Evolutionary conservation across 2,329 filamentous ascomycete species (phyloP).

Genomic region (Paecilomyces sp.): DNA sequence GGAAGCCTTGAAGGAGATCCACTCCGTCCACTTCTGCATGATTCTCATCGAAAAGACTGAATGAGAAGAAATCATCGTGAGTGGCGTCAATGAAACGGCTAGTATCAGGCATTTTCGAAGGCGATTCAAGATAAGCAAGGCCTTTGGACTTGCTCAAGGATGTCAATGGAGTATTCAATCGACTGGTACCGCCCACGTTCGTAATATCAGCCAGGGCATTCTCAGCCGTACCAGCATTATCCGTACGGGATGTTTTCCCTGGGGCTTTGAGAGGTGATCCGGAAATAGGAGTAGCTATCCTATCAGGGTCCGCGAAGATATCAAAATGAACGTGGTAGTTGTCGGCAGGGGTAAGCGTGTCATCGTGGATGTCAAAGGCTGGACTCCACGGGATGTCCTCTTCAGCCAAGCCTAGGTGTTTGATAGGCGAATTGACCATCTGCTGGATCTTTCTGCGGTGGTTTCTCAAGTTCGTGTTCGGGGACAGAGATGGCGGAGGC

Average conservation of each 20-base stretch:
- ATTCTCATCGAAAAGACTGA: conserved; percentile 39
- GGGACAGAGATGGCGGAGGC: conserved; percentile 72
- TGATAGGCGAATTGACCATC: conserved; percentile 71
- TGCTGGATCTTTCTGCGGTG: conserved; percentile 77
- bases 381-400: conserved; percentile 40
- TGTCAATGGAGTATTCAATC: conserved; percentile 25
- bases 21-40: conserved; percentile 37
- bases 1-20: conserved; percentile 41
- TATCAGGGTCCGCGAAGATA: conserved; percentile 45
- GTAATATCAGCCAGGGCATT: conserved; percentile 44
- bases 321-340: conserved; percentile 47
- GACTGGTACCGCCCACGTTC: conserved; percentile 27
- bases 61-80: conserved; percentile 42
- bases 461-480: conserved; percentile 83
- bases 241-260: conserved; percentile 43
- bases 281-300: conserved; percentile 30
- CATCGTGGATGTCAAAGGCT: conserved; percentile 45
- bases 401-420: conserved; percentile 34
- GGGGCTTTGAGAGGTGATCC: conserved; percentile 52
- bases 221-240: conserved; percentile 42
- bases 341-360: conserved; percentile 31
- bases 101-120: conserved; percentile 28
- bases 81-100: conserved; percentile 26
- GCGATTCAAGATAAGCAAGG: conserved; percentile 31
- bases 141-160: conserved; percentile 24